Evolutionary conservation across 2,329 filamentous ascomycete species (phyloP).

Genomic region (Gremmenia infestans): DNA sequence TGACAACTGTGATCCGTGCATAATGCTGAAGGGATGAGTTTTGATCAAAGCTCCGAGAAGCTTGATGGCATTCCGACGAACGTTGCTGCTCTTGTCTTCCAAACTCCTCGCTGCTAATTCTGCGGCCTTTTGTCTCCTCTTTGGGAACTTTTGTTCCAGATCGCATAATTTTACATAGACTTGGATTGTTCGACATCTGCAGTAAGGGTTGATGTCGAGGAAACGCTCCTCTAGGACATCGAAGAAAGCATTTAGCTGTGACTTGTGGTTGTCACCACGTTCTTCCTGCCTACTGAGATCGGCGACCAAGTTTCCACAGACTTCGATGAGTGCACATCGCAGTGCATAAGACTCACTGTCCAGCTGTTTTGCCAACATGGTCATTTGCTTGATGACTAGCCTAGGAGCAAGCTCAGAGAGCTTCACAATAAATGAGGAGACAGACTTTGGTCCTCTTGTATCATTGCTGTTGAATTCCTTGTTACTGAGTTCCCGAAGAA

Average conservation of each 20-base stretch:
- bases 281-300: constrained; percentile 91
- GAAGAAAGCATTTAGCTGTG: constrained; percentile 93
- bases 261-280: constrained; percentile 86
- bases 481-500: constrained; percentile 88
- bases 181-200: constrained; percentile 83
- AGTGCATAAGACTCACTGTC: constrained; percentile 97
- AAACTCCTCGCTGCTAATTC: constrained; percentile 85
- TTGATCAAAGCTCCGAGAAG: constrained; percentile 82
- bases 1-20: constrained; percentile 83
- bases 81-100: constrained; percentile 97
- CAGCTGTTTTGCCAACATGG: constrained; percentile 85
- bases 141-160: constrained; percentile 93
- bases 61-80: constrained; percentile 91
- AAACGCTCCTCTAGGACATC: constrained; percentile 95
- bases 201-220: constrained; percentile 94
- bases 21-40: constrained; percentile 87
- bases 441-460: constrained; percentile 89
- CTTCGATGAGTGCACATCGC: constrained; percentile 89
- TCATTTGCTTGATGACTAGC: constrained; percentile 96
- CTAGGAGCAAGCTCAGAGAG: constrained; percentile 88
- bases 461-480: constrained; percentile 99
- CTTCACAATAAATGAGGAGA: constrained; percentile 88
- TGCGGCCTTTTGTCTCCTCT: constrained; percentile 79
- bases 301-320: constrained; percentile 90
- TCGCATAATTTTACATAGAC: constrained; percentile 91